Base-by-base conservation (phyloP, 495 filamentous ascomycete species). In the Trichocladium uniseriatum region DNA sequence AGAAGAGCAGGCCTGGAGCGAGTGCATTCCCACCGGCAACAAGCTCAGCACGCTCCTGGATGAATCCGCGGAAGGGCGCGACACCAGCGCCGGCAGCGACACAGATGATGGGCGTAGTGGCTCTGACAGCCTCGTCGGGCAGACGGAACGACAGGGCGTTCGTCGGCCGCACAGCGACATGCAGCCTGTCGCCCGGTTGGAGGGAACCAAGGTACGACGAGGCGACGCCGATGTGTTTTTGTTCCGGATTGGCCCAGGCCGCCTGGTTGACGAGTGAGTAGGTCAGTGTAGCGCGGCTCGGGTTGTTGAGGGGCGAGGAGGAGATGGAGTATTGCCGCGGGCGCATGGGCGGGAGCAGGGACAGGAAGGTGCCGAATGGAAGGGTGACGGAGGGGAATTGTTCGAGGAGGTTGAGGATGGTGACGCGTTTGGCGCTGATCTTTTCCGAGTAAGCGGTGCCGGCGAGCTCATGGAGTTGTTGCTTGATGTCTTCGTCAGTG, bases 241-340 rank as follows among this genome's bases (percentile, higher is more conserved):
- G 64, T 41, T 60, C 61, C 9, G 70, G 65, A 40, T 66, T 70
- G 0, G 77, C 73, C 9, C 77, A 68, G 7, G 81, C 72, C 0
- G 78, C 75, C 4, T 69, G 69, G 44, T 79, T 73, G 57, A 86
- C 72, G 14, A 88, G 71, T 6, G 70, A 70, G 71, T 82, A 86
- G 11, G 85, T 88, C 22, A 90, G 69, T 0, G 79, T 81, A 19
- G 77, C 79, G 52, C 72, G 69, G 4, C 64, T 67, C 0, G 80
- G 73, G 62, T 83, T 60, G 69, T 65, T 58, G 44, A 72, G 71
- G 0, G 85, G 85, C 0, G 85, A 88, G 0, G 84, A 88, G 14
- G 85, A 89, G 65, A 91, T 87, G 32, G 79, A 84, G 63, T 89
- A 91, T 60, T 86, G 82, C 11, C 86, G 78, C 14, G 82, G 74